A percentile compares a stretch with the other conserved stretches of the same genome.
Evolutionary conservation across 139 green algal species (phyloP).

Genomic region (Closterium sp.): DNA sequence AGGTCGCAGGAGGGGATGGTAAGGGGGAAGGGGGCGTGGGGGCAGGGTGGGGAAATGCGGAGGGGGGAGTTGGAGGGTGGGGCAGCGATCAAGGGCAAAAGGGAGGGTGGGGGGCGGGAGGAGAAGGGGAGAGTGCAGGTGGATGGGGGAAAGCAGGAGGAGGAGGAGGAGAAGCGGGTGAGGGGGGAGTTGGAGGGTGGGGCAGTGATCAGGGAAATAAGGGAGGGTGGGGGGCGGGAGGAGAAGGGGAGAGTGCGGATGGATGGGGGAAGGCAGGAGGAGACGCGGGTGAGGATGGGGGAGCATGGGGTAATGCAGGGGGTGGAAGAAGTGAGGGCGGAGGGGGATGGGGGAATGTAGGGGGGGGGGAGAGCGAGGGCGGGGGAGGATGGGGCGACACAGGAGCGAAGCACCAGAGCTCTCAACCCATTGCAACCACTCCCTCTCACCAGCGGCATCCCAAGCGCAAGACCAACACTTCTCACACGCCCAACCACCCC

Average conservation of each 20-base stretch:
- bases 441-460: neutral
- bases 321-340: neutral
- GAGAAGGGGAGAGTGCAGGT: neutral
- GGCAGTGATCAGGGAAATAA: neutral
- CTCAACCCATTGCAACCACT: too few relatives aligned
- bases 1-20: neutral
- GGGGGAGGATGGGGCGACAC: neutral
- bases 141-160: neutral
- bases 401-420: neutral
- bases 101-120: neutral
- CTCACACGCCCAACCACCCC: neutral
- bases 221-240: neutral
- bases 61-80: neutral
- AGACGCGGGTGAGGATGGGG: neutral
- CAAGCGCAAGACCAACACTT: neutral
- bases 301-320: neutral
- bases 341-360: neutral
- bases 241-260: too few relatives aligned
- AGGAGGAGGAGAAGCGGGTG: too few relatives aligned
- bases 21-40: too few relatives aligned
- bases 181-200: neutral
- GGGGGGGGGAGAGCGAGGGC: neutral
- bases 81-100: neutral
- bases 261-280: too few relatives aligned
- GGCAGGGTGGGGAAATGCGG: too few relatives aligned